phyloP scores from a whole-genome alignment of 2,329 filamentous ascomycete genomes.

The Hypoxylon sp. region DNA sequence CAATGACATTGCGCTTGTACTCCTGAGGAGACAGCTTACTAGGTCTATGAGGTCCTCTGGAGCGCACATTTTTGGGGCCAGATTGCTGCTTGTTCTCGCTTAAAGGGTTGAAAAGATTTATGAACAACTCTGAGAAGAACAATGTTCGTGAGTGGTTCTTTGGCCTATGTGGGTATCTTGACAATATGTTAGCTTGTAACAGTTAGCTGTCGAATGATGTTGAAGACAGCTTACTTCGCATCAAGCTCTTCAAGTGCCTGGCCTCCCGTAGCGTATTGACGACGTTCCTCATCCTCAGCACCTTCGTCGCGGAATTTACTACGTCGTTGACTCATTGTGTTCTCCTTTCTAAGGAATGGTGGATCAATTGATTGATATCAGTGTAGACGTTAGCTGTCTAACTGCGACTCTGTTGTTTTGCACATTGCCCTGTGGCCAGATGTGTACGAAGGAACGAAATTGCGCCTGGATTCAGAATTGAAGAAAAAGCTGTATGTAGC shows the following conservation, averaged over 20 bases:
- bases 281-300: conserved; percentile 64
- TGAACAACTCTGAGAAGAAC: conserved; percentile 83
- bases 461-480: background rate
- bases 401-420: background rate
- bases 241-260: conserved; percentile 60
- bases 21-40: conserved; percentile 78
- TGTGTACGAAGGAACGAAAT: background rate
- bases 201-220: background rate
- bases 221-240: conserved; percentile 55
- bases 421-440: background rate
- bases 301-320: conserved; percentile 54
- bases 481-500: background rate
- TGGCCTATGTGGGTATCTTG: conserved; percentile 85
- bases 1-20: conserved; percentile 82
- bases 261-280: conserved; percentile 62
- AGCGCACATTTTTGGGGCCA: conserved; percentile 65
- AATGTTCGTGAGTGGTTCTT: conserved; percentile 83
- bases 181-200: conserved; percentile 22
- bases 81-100: conserved; percentile 83
- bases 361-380: background rate
- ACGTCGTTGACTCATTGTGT: conserved; percentile 54
- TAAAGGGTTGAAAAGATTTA: conserved; percentile 83
- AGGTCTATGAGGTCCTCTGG: conserved; percentile 70
- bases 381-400: conserved; percentile 2
- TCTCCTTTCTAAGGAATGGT: background rate